Conservation (phyloP, 2,329 filamentous ascomycete genomes). For the Helotiales sp. region DNA sequence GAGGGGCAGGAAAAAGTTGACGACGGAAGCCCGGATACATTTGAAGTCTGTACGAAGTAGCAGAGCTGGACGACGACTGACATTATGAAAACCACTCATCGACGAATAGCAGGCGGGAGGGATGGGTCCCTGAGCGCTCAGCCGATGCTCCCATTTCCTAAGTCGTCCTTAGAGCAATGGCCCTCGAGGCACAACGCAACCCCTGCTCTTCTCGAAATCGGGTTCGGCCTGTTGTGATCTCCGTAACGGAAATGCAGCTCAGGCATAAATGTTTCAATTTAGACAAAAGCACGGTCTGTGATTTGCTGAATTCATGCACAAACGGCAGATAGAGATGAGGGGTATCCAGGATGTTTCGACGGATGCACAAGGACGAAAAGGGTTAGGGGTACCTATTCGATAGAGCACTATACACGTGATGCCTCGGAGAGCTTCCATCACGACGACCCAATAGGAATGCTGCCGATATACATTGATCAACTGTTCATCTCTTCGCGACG, state of each 20-base stretch:
- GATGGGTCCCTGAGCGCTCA: neutral
- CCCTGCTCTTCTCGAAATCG: neutral
- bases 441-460: neutral
- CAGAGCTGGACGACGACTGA: neutral
- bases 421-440: neutral
- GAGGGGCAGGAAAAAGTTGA: neutral
- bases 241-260: neutral
- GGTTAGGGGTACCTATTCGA: neutral
- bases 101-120: neutral
- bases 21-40: neutral
- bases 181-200: neutral
- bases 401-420: neutral
- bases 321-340: neutral
- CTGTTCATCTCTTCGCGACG: neutral
- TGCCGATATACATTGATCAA: neutral
- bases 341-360: neutral
- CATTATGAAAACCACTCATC: neutral
- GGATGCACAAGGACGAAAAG: too few relatives aligned
- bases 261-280: constrained; percentile 2
- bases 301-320: neutral
- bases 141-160: neutral
- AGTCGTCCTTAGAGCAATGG: neutral
- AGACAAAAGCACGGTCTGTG: neutral
- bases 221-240: neutral
- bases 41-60: neutral